Evolutionary conservation across 1,139 yeast species (phyloP).

Genomic region (Insectozyma bohioensis): DNA sequence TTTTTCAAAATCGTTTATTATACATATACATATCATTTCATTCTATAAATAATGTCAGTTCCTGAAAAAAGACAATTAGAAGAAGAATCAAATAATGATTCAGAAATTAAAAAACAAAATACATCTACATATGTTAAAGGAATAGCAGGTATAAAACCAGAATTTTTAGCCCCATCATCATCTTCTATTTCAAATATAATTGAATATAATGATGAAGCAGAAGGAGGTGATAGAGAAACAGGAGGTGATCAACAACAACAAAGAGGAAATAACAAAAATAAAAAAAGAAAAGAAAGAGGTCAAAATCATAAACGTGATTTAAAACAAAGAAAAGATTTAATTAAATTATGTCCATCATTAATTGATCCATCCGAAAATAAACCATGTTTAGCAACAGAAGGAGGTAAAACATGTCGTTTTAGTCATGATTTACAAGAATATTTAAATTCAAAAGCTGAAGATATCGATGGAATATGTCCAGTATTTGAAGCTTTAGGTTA

Average conservation of each 20-base stretch:
- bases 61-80: conserved; percentile 22
- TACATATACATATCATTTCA: neutral
- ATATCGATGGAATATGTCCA: conserved; percentile 78
- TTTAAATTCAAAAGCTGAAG: conserved; percentile 64
- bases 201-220: conserved; percentile 54
- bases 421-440: conserved; percentile 73
- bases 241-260: conserved; percentile 12
- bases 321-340: conserved; percentile 63
- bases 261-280: conserved; percentile 30
- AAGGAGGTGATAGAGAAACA: conserved; percentile 34
- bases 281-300: conserved; percentile 63
- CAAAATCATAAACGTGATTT: conserved; percentile 88
- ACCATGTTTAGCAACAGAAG: conserved; percentile 66
- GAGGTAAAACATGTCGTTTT: conserved; percentile 74
- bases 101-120: conserved; percentile 25
- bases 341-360: conserved; percentile 66
- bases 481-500: conserved; percentile 78
- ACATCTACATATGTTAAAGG: conserved; percentile 39
- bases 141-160: conserved; percentile 65
- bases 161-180: conserved; percentile 42
- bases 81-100: conserved; percentile 16
- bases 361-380: conserved; percentile 48
- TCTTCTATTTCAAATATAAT: conserved; percentile 21
- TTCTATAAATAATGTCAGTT: conserved; percentile 11
- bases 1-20: neutral